Conservation (phyloP, 179 eudicot genomes). For the Beta lomatogona region DNA sequence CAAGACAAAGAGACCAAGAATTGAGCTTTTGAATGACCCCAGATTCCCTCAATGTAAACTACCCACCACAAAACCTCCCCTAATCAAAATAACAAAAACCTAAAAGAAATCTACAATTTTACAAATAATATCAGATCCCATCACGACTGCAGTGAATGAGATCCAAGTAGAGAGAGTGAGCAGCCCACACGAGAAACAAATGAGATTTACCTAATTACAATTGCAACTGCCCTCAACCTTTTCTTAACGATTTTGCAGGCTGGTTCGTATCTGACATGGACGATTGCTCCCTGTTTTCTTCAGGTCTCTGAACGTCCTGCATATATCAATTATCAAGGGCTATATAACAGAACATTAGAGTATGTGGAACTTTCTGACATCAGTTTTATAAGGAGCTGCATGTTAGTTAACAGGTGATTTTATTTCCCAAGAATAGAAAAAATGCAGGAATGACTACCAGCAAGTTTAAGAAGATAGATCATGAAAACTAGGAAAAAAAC, state of each 20-base stretch:
- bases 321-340: conserved; percentile 2
- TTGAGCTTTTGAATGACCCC: conserved; percentile 36
- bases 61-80: conserved; percentile 32
- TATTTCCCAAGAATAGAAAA: not conserved
- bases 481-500: not conserved
- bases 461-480: not conserved
- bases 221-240: conserved; percentile 63
- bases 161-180: conserved; percentile 25
- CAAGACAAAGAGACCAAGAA: conserved; percentile 14
- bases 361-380: not conserved
- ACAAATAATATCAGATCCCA: conserved; percentile 46
- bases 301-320: conserved; percentile 59
- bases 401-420: not conserved
- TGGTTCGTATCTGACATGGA: conserved; percentile 43
- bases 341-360: not conserved
- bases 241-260: conserved; percentile 51
- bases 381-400: not conserved
- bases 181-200: conserved; percentile 11
- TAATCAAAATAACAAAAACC: conserved; percentile 33
- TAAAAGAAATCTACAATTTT: conserved; percentile 57
- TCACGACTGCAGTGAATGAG: conserved; percentile 30
- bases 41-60: conserved; percentile 34
- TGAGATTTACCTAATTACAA: conserved; percentile 36
- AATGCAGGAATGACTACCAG: not conserved
- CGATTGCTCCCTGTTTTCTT: conserved; percentile 43